Evolutionary conservation across 1,284 basidiomycete genomes (phyloP), one percentile per base, ranked within the genome.

Genomic region (Microbotryum violaceum): DNA sequence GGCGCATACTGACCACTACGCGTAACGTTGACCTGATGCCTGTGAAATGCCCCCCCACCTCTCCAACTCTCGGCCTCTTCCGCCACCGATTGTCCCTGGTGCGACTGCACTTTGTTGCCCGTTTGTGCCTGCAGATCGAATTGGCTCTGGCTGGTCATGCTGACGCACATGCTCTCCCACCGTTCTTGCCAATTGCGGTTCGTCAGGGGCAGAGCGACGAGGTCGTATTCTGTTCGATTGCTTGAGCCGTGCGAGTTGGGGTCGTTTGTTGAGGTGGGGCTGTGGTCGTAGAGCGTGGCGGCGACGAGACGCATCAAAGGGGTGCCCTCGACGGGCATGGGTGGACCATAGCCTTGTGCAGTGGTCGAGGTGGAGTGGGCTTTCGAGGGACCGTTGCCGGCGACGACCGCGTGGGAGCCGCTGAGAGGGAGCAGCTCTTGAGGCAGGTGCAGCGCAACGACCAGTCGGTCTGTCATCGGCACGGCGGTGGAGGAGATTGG

Each of bases 11-110:
- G 70, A 90, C 91, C 87, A 21, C 94, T 79, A 62, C 87, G 79
- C 10, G 87, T 88, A 54, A 97, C 82, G 62, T 89, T 96, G 63
- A 97, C 86, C 77, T 98, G 96, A 59, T 89, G 87, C 46, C 82
- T 78, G 71, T 82, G 75, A 75, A 97, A 93, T 33, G 80, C 83
- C 23, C 91, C 91, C 23, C 84, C 83, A 57, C 82, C 80, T 70
- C 94, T 82, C 96, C 96, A 98, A 20, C 79, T 77, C 75, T 98
- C 94, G 1, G 92, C 91, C 61, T 84, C 84, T 14, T 42, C 67
- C 60, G 27, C 73, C 71, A 42, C 65, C 65, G 49, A 70, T 67
- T 14, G 66, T 60, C 56, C 60, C 33, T 42, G 37, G 6, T 42
- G 37, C 16, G 37, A 42, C 37, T 42, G 10, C 52, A 49, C 12